Conservation (phyloP, 2,329 filamentous ascomycete genomes). For the Trichoderma arundinaceum region DNA sequence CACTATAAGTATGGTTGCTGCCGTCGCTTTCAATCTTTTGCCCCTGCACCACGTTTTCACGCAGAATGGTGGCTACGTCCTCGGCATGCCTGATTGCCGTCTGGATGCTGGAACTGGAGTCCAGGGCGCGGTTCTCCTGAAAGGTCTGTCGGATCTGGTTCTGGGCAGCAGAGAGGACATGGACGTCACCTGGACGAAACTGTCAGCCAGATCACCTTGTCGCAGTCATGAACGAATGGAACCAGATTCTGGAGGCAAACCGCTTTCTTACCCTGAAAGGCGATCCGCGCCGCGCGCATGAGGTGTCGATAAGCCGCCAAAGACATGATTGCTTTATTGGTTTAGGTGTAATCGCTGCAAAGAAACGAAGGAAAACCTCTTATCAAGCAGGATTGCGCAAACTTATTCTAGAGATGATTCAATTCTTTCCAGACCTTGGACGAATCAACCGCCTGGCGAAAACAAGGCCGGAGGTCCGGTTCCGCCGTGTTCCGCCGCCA, state of each 20-base stretch:
- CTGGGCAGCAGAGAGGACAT: conserved; percentile 72
- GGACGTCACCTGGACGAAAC: conserved; percentile 66
- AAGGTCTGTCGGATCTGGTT: conserved; percentile 76
- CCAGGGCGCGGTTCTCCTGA: conserved; percentile 66
- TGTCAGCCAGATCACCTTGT: neutral
- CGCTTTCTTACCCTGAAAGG: conserved; percentile 73
- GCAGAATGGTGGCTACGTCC: conserved; percentile 79
- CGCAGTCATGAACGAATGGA: neutral
- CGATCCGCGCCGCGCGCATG: conserved; percentile 78
- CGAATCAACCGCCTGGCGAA: neutral
- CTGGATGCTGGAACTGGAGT: conserved; percentile 60
- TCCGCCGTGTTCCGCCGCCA: conserved; percentile 36
- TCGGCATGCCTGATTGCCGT: conserved; percentile 78
- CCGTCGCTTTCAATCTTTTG: conserved; percentile 52
- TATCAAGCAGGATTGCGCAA: too few species aligned
- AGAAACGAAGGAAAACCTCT: too few species aligned
- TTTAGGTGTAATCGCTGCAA: neutral
- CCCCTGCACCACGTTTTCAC: conserved; percentile 90
- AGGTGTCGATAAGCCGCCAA: conserved; percentile 80
- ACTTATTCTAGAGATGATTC: too few species aligned
- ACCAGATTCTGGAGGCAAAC: neutral
- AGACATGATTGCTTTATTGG: conserved; percentile 58
- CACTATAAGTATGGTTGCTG: conserved; percentile 63
- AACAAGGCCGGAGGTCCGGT: conserved; percentile 35
- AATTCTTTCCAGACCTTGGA: too few species aligned